Evolutionary conservation across 2,329 filamentous ascomycete species (phyloP).

Genomic region (Sphaerulina musiva): DNA sequence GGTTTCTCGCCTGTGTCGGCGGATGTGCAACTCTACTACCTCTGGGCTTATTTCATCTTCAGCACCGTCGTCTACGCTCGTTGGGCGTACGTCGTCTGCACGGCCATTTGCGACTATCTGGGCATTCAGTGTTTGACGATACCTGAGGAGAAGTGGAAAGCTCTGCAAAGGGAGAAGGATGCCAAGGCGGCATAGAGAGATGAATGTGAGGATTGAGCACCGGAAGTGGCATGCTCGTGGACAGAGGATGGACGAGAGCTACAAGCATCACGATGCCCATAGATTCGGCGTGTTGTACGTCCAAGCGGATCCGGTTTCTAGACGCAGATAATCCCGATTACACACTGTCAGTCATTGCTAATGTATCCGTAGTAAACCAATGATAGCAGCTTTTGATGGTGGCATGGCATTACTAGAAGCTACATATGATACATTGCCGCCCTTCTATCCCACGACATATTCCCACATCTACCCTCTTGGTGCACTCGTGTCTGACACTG

Average conservation of each 20-base stretch:
- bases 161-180: slow-evolving; percentile 24
- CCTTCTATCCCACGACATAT: not conserved
- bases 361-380: too few species aligned
- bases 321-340: too few species aligned
- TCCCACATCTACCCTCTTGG: slow-evolving; percentile 7
- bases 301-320: too few species aligned
- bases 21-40: slow-evolving; percentile 66
- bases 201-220: not conserved
- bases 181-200: slow-evolving; percentile 3
- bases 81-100: slow-evolving; percentile 88
- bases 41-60: slow-evolving; percentile 78
- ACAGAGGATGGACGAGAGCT: not conserved
- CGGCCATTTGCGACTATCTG: slow-evolving; percentile 82
- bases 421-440: not conserved
- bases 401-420: not conserved
- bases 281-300: too few species aligned
- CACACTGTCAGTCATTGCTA: too few species aligned
- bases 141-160: slow-evolving; percentile 35
- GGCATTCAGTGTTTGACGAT: slow-evolving; percentile 96
- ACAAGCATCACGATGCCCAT: too few species aligned
- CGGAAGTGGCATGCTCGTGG: too few species aligned
- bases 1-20: slow-evolving; percentile 60
- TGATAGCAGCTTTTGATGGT: not conserved
- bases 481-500: slow-evolving; percentile 7
- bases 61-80: slow-evolving; percentile 79